Evolutionary conservation across 2,329 filamentous ascomycete species (phyloP).

Genomic region (Didymella segeticola): DNA sequence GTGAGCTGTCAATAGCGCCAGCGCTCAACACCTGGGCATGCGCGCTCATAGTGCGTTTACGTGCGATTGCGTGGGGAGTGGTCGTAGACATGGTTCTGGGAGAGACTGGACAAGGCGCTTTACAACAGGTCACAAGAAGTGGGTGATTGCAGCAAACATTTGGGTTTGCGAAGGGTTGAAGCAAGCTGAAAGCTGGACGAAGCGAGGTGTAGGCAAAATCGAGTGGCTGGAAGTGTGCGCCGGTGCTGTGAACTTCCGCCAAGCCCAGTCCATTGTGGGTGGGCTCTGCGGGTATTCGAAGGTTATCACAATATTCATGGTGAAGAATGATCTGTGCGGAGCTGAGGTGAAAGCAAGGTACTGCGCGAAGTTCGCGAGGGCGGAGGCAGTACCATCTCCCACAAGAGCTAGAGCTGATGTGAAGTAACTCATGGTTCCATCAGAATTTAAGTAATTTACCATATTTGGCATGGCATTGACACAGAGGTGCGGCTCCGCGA

Average conservation of each 20-base stretch:
- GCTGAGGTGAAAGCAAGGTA: constrained; percentile 9
- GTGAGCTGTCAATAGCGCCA: background rate
- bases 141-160: background rate
- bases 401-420: background rate
- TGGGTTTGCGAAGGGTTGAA: background rate
- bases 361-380: background rate
- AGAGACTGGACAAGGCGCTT: background rate
- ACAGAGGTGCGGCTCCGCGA: too few species aligned
- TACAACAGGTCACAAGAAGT: background rate
- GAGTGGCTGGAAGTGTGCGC: background rate
- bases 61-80: background rate
- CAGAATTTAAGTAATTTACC: too few species aligned
- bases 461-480: too few species aligned
- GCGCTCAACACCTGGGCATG: background rate
- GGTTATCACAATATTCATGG: background rate
- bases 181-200: background rate
- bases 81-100: background rate
- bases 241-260: background rate
- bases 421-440: too few species aligned
- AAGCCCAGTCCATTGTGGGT: background rate
- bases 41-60: background rate
- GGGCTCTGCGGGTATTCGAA: background rate
- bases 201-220: background rate
- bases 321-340: background rate
- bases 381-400: background rate